A percentile compares a stretch with the other conserved stretches of the same genome.
Evolutionary conservation across 495 filamentous ascomycete species (phyloP).

Genomic region (Ascodesmis nigricans): DNA sequence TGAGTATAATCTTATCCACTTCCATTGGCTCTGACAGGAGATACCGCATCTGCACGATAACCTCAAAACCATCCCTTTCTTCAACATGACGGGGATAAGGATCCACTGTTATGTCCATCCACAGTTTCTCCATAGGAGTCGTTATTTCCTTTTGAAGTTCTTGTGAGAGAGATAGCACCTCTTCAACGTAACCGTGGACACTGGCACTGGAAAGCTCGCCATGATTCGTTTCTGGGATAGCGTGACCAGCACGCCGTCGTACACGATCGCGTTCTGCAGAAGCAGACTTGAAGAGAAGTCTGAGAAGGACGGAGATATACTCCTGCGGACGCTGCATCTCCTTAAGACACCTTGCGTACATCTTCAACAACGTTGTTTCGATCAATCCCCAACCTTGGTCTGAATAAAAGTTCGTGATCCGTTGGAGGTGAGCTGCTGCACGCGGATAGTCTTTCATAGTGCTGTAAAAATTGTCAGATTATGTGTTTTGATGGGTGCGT

Average conservation of each 20-base stretch:
- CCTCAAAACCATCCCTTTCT: constrained; percentile 54
- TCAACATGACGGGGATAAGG: constrained; percentile 46
- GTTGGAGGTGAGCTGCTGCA: constrained; percentile 59
- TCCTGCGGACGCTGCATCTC: constrained; percentile 55
- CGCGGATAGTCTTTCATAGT: constrained; percentile 46
- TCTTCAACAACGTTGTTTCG: constrained; percentile 59
- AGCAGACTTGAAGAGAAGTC: constrained; percentile 55
- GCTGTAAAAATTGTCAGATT: constrained; percentile 16
- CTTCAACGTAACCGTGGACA: constrained; percentile 38
- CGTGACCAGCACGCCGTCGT: constrained; percentile 21
- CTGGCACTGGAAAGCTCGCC: constrained; percentile 33
- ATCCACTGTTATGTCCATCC: constrained; percentile 45
- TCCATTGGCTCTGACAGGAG: constrained; percentile 48
- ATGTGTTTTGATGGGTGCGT: no score
- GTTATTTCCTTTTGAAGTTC: constrained; percentile 40
- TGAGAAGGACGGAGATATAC: constrained; percentile 51
- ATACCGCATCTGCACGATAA: constrained; percentile 47
- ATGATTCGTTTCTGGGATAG: neutral
- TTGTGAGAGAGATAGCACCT: constrained; percentile 40
- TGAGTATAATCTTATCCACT: constrained; percentile 42
- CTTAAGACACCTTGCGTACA: constrained; percentile 70
- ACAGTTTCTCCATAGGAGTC: constrained; percentile 49
- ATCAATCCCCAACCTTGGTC: constrained; percentile 58
- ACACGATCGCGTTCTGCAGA: constrained; percentile 30
- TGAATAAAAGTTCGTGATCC: constrained; percentile 63